These are phyloP conservation scores for Vitis rupestris DNA, from an alignment of 164 flowering plant genomes.

Conservation along the genomic window DNA sequence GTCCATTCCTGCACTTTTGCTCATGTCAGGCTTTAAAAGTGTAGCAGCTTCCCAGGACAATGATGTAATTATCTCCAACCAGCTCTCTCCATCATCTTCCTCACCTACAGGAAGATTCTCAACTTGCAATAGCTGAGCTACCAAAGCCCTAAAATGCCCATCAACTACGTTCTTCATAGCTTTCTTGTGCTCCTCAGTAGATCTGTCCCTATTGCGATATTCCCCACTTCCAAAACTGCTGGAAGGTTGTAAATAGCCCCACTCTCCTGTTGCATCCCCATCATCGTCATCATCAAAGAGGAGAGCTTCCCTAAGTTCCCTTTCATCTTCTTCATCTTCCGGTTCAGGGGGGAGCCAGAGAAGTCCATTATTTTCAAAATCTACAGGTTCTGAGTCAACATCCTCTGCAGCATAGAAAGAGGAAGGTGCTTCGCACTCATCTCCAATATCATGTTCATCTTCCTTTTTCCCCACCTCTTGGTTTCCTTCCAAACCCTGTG, in stretches of 20 bases:
- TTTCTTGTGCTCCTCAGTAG: slow-evolving; percentile 81
- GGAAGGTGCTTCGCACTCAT: slow-evolving; percentile 41
- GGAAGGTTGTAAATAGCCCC: slow-evolving; percentile 69
- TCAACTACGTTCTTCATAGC: slow-evolving; percentile 91
- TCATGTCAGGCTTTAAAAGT: slow-evolving; percentile 88
- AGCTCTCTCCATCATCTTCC: slow-evolving; percentile 62
- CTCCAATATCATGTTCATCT: slow-evolving; percentile 36
- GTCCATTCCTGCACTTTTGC: slow-evolving; percentile 97
- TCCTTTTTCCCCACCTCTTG: slow-evolving; percentile 30
- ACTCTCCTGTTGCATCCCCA: slow-evolving; percentile 72
- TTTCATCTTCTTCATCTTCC: slow-evolving; percentile 92
- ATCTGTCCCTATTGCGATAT: slow-evolving; percentile 55
- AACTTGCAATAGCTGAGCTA: slow-evolving; percentile 88
- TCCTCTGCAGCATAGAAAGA: slow-evolving; percentile 50
- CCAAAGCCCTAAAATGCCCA: slow-evolving; percentile 95
- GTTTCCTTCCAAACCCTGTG: slow-evolving; percentile 27
- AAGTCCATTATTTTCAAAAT: slow-evolving; percentile 89
- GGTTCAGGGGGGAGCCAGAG: slow-evolving; percentile 99
- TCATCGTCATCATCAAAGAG: slow-evolving; percentile 81
- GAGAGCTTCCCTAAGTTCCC: slow-evolving; percentile 57
- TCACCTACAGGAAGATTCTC: slow-evolving; percentile 70
- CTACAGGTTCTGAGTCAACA: slow-evolving; percentile 70
- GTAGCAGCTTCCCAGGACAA: slow-evolving; percentile 98
- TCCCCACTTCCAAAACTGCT: slow-evolving; percentile 90
- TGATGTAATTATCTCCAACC: slow-evolving; percentile 91